Percentiles rank a stretch among this genome's conserved stretches.
phyloP scores from a whole-genome alignment of 768 basidiomycete species.

The Amanita subjunquillea region DNA sequence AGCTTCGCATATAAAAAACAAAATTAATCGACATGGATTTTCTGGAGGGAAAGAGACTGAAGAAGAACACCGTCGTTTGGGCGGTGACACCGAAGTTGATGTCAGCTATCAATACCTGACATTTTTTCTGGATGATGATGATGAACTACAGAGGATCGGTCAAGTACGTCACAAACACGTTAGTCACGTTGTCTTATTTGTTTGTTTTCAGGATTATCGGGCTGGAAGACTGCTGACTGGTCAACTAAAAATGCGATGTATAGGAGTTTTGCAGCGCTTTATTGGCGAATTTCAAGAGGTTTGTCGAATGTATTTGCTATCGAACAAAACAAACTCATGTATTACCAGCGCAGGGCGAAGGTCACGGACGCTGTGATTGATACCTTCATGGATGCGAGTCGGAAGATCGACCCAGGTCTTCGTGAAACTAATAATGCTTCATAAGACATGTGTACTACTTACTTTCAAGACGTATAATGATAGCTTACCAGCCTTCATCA shows the following conservation, averaged over 20 bases:
- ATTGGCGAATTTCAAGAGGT: constrained; percentile 81
- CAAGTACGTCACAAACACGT: constrained; percentile 37
- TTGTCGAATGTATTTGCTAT: neutral
- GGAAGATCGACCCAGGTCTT: constrained; percentile 60
- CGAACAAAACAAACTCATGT: neutral
- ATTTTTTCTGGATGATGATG: constrained; percentile 95
- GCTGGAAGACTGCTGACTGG: constrained; percentile 81
- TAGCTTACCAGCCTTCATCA: constrained; percentile 7
- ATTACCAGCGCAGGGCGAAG: constrained; percentile 57
- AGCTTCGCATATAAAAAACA: constrained; percentile 93
- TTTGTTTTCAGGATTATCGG: constrained; percentile 69
- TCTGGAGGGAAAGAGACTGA: constrained; percentile 93
- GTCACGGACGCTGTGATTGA: constrained; percentile 71
- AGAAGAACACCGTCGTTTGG: constrained; percentile 82
- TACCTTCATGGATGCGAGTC: constrained; percentile 70
- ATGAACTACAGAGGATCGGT: constrained; percentile 67
- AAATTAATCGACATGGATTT: constrained; percentile 93
- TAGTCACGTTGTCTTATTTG: neutral
- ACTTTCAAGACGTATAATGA: neutral
- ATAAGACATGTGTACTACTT: neutral
- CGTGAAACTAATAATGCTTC: constrained; percentile 13
- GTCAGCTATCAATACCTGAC: constrained; percentile 90
- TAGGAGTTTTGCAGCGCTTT: constrained; percentile 71
- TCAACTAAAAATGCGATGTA: constrained; percentile 85
- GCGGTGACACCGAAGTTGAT: constrained; percentile 92